Percentiles rank a stretch among this genome's conserved stretches.
Evolutionary conservation across 2,329 filamentous ascomycete species (phyloP).

Genomic region (Phialophora macrospora): DNA sequence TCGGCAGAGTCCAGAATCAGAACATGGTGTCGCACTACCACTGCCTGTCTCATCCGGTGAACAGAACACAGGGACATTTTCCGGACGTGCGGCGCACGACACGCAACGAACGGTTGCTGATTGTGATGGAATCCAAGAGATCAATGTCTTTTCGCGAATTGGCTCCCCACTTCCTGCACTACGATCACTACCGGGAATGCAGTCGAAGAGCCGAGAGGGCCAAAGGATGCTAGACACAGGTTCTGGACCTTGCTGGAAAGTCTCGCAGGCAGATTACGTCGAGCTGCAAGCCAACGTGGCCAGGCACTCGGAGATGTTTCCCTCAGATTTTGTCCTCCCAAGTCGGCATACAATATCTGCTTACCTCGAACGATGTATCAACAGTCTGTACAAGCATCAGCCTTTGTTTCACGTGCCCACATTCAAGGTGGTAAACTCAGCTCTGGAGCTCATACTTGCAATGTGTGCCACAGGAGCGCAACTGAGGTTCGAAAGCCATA

Average conservation of each 20-base stretch:
- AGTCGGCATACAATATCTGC: slow-evolving; percentile 71
- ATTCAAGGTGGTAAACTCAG: slow-evolving; percentile 65
- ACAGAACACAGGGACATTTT: not conserved
- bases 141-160: not conserved
- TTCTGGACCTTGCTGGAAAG: slow-evolving; percentile 13
- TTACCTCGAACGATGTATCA: slow-evolving; percentile 72
- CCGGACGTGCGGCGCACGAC: not conserved
- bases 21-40: not conserved
- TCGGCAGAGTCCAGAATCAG: not conserved
- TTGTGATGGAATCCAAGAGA: not conserved
- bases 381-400: slow-evolving; percentile 66
- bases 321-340: slow-evolving; percentile 63
- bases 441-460: slow-evolving; percentile 69
- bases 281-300: slow-evolving; percentile 6
- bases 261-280: slow-evolving; percentile 10
- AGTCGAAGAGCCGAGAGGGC: not conserved
- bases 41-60: not conserved
- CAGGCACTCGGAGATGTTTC: slow-evolving; percentile 6
- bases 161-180: slow-evolving; percentile 1
- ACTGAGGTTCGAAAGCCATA: slow-evolving; percentile 55
- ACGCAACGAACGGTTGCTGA: not conserved
- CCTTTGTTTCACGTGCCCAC: slow-evolving; percentile 72
- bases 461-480: slow-evolving; percentile 65
- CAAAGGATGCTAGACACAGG: not conserved
- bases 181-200: not conserved